phyloP scores from a whole-genome alignment of 1,284 basidiomycete genomes.

The Moesziomyces globuligerus region DNA sequence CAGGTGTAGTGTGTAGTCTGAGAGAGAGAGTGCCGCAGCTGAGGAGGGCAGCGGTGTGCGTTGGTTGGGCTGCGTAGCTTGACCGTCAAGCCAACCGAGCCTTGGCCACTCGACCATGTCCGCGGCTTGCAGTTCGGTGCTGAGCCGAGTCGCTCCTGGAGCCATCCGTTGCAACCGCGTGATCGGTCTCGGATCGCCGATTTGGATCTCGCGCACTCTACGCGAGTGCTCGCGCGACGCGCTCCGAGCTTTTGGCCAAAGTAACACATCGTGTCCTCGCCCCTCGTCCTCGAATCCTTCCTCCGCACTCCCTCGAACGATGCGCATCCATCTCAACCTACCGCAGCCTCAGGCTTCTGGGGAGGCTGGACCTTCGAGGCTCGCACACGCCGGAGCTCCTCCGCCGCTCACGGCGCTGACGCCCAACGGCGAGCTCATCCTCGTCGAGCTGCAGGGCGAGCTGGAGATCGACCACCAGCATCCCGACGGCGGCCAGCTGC shows the following conservation, averaged over 20 bases:
- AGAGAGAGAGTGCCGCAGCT: too few species aligned
- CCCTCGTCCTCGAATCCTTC: background rate
- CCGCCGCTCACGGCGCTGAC: constrained; percentile 37
- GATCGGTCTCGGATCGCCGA: too few species aligned
- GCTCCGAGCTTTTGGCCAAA: background rate
- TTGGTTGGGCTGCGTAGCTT: too few species aligned
- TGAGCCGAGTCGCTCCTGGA: too few species aligned
- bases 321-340: background rate
- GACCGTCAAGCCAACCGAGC: too few species aligned
- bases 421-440: constrained; percentile 57
- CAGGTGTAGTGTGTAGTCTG: too few species aligned
- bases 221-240: background rate
- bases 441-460: constrained; percentile 64
- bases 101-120: too few species aligned
- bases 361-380: background rate
- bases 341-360: background rate
- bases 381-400: constrained; percentile 8
- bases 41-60: too few species aligned
- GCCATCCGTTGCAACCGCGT: too few species aligned
- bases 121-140: too few species aligned
- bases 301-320: too few species aligned
- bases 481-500: constrained; percentile 37
- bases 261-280: background rate
- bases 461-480: constrained; percentile 59
- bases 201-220: too few species aligned